Percentiles rank a stretch among this genome's conserved stretches.
phyloP scores from a whole-genome alignment of 176 grass and related monocot species.

The Zea luxurians region DNA sequence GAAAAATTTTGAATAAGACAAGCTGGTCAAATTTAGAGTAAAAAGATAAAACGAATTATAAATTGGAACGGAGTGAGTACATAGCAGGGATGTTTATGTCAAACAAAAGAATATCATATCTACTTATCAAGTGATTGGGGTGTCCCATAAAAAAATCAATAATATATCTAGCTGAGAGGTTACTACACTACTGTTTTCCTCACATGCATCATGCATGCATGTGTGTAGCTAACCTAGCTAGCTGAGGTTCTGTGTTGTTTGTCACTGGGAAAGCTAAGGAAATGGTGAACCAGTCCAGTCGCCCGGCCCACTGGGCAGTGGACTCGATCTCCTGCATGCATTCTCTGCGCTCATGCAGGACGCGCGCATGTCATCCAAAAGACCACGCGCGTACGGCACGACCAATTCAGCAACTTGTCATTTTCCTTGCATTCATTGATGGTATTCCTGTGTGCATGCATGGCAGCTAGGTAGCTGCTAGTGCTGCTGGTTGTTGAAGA shows the following conservation, averaged over 20 bases:
- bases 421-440: not conserved
- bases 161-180: too few species aligned
- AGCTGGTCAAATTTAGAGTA: too few species aligned
- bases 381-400: not conserved
- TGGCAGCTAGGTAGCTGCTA: not conserved
- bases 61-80: too few species aligned
- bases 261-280: not conserved
- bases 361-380: not conserved
- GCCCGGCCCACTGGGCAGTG: not conserved
- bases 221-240: not conserved
- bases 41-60: too few species aligned
- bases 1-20: too few species aligned
- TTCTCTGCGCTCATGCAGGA: not conserved
- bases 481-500: constrained; percentile 37
- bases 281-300: not conserved
- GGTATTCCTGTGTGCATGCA: not conserved
- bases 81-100: too few species aligned
- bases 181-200: too few species aligned
- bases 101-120: too few species aligned
- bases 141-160: too few species aligned
- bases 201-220: too few species aligned
- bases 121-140: too few species aligned
- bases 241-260: not conserved
- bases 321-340: not conserved
- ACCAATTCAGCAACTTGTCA: not conserved